These are phyloP conservation scores for Pharus latifolius DNA, from an alignment of 176 grass and related monocot species.

Conservation along the genomic window DNA sequence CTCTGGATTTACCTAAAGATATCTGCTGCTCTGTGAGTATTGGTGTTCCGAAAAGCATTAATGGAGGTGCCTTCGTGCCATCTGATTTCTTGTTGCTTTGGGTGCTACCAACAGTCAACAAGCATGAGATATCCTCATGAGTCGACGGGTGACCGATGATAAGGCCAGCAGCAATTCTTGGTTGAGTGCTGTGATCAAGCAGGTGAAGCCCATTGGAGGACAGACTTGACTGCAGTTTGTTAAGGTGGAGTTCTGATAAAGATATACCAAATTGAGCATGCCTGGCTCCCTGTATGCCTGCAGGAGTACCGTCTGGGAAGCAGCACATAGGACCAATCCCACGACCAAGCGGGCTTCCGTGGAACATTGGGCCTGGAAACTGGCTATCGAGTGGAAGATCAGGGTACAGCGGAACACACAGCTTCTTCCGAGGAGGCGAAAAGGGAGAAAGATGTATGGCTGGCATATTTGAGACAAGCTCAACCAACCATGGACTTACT, in stretches of 20 bases:
- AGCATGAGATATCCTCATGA: conserved; percentile 67
- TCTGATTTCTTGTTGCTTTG: conserved; percentile 50
- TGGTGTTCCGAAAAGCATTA: conserved; percentile 86
- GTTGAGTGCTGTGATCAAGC: conserved; percentile 31
- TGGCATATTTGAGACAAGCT: conserved; percentile 78
- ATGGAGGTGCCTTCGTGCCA: conserved; percentile 41
- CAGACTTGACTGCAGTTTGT: conserved; percentile 64
- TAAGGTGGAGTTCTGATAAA: conserved; percentile 69
- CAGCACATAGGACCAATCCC: conserved; percentile 49
- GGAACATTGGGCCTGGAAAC: conserved; percentile 43
- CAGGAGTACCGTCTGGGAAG: conserved; percentile 69
- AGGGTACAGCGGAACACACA: conserved; percentile 45
- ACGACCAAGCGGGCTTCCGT: conserved; percentile 36
- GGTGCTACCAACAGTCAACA: conserved; percentile 70
- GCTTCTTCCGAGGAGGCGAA: conserved; percentile 83
- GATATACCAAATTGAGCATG: conserved; percentile 98
- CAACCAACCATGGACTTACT: conserved; percentile 88
- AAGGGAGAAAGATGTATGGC: conserved; percentile 66
- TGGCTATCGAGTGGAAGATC: conserved; percentile 49
- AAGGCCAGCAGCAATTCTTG: conserved; percentile 46
- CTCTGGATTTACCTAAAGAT: conserved; percentile 29
- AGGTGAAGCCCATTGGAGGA: conserved; percentile 38
- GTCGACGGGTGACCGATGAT: conserved; percentile 33
- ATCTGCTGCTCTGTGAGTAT: conserved; percentile 92
- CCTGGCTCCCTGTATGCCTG: conserved; percentile 99